phyloP scores from a whole-genome alignment of 495 filamentous ascomycete genomes.

The Lindgomyces ingoldianus region DNA sequence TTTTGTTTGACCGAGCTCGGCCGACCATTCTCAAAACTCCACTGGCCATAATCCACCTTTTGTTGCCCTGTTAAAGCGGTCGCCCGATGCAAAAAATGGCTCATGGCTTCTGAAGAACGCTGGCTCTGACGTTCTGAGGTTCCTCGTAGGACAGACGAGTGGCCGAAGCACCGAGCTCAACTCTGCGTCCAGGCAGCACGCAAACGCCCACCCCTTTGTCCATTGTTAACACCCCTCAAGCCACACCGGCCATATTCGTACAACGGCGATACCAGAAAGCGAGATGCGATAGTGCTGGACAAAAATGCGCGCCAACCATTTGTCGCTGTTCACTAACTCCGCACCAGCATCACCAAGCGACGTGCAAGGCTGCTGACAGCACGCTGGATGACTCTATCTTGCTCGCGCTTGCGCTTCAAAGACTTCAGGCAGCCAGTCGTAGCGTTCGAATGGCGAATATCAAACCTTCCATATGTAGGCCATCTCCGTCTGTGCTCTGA shows the following conservation, averaged over 20 bases:
- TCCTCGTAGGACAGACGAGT: background rate
- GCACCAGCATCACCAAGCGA: background rate
- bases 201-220: slow-evolving; percentile 1
- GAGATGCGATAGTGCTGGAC: background rate
- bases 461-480: slow-evolving; percentile 13
- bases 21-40: slow-evolving; percentile 9
- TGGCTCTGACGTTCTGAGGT: background rate
- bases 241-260: slow-evolving; percentile 6
- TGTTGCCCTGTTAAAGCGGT: background rate
- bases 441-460: slow-evolving; percentile 5
- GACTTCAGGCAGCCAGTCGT: slow-evolving; percentile 2
- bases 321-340: background rate
- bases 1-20: slow-evolving; percentile 8
- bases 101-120: slow-evolving; percentile 13
- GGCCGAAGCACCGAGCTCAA: slow-evolving; percentile 20
- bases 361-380: slow-evolving; percentile 2
- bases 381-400: slow-evolving; percentile 19
- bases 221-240: background rate
- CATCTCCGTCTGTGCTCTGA: slow-evolving; percentile 18
- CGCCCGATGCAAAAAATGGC: slow-evolving; percentile 21
- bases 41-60: slow-evolving; percentile 8
- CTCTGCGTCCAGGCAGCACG: background rate
- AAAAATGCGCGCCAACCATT: background rate
- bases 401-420: slow-evolving; percentile 2
- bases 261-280: slow-evolving; percentile 1